Base-by-base conservation (phyloP, 1,139 yeast genomes). In the Pichia sp. region DNA sequence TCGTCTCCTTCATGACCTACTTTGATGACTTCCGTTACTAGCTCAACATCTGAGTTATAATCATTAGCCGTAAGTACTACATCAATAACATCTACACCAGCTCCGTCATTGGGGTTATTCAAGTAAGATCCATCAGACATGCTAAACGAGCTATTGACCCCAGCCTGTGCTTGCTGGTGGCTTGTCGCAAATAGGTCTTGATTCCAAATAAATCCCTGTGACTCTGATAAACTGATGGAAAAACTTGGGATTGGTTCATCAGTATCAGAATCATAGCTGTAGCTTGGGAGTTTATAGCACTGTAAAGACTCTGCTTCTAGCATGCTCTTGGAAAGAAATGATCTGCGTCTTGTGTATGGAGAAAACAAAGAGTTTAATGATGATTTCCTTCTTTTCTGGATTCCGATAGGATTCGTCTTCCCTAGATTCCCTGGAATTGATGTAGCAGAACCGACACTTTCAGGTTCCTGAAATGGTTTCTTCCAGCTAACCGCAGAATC, bases 191-290 rank as follows among this genome's bases (percentile, higher is more conserved):
- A 81, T 44, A 81, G 62, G 52, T 79, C 85, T 52, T 79, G 86
- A 58, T 82, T 82, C 71, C 84, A 82, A 17, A 75, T 63, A 53
- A 81, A 82, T 5, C 91, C 91, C 56, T 82, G 89, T 37, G 79
- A 69, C 54, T 80, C 85, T 38, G 70, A 71, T 28, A 82, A 63
- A 28, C 77, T 71, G 35, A 71, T 67, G 14, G 62, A 56, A 38
- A 46, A 60, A 5, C 59, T 50, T 4, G 63, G 62, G 4, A 58
- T 49, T 15, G 54, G 43, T 35, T 61, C 59, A 5, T 64, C 50
- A 19, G 61, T 44, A 18, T 63, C 18, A 10, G 28, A 11, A n/a
- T 19, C 31, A 24, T 8, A 30, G 9, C 30, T 21, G n/a, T 15
- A 28, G 34, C 44, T 56, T 18, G 52, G 52, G 24, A 66, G 60